Evolutionary conservation across 108 stramenopile species (phyloP), one percentile per base, ranked within the genome.

Genomic region (Cylindrotheca fusiformis): DNA sequence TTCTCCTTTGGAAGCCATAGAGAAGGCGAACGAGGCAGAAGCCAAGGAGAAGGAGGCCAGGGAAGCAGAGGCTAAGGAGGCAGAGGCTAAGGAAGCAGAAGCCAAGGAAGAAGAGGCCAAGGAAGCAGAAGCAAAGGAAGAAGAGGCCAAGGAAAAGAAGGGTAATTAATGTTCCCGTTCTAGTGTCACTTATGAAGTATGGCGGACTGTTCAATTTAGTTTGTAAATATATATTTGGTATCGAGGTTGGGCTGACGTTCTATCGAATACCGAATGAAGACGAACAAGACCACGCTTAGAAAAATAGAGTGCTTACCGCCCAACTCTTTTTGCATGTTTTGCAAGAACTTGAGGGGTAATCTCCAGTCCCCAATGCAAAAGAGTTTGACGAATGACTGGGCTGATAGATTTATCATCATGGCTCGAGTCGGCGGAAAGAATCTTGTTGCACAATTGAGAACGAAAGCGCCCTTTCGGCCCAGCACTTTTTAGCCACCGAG

Each of bases 291-390:
- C n/a, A n/a, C n/a, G n/a, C n/a, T n/a, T n/a, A n/a, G n/a, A n/a
- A n/a, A n/a, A n/a, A n/a, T n/a, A n/a, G n/a, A n/a, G n/a, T n/a
- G n/a, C n/a, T n/a, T n/a, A n/a, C n/a, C n/a, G n/a, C 27, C 69
- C 67, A 18, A 62, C 72, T 23, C 86, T 63, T 55, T 81, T 83
- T 52, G 63, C 64, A 58, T 91, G 90, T 59, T 62, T 60, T 18
- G 82, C 77, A 46, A 97, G 41, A 50, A 94, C 61, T 41, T 78
- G 69, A 25, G 78, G 75, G n/a, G 94, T 96, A 30, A 97, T 77
- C 58, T 86, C 83, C 54, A 96, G 84, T 6, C 88, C 97, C 97
- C 97, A 98, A 77, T 98, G 97, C 68, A 96, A 81, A 66, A 98
- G 64, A 8, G 93, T 94, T 60, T 98, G 98, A 4, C 98, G 85